phyloP scores from a whole-genome alignment of 2,329 filamentous ascomycete species.

The Biscogniauxia sp. region DNA sequence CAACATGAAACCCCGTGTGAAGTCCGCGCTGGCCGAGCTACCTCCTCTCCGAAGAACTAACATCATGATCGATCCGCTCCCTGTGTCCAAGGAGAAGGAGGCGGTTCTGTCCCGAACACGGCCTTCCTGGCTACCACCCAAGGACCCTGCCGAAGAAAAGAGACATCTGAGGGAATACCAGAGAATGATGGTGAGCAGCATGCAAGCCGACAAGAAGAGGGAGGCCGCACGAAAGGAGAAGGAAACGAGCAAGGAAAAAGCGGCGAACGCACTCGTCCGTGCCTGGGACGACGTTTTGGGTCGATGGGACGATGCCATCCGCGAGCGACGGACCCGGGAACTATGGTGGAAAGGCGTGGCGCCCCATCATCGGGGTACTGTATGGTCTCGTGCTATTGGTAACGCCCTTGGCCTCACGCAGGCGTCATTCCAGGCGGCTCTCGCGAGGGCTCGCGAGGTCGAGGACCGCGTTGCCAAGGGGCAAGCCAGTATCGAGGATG shows the following conservation, averaged over 20 bases:
- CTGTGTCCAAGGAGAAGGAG: conserved; percentile 83
- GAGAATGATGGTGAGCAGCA: conserved; percentile 70
- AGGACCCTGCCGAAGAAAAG: conserved; percentile 86
- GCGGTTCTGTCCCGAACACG: conserved; percentile 77
- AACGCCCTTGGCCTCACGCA: conserved; percentile 69
- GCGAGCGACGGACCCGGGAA: conserved; percentile 67
- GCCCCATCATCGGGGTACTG: conserved; percentile 63
- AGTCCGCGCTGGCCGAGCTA: conserved; percentile 66
- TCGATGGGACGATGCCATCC: conserved; percentile 70
- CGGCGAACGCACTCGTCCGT: conserved; percentile 52
- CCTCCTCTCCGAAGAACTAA: conserved; percentile 70
- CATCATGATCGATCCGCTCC: conserved; percentile 80
- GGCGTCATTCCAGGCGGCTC: conserved; percentile 67
- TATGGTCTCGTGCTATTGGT: conserved; percentile 70
- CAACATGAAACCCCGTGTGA: conserved; percentile 52
- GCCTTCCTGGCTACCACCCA: conserved; percentile 81
- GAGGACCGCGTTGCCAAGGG: conserved; percentile 55
- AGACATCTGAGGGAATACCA: conserved; percentile 84
- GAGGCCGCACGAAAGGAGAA: conserved; percentile 52
- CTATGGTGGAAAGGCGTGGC: conserved; percentile 82
- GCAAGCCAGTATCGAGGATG: conserved; percentile 52
- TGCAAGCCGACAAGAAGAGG: conserved; percentile 58
- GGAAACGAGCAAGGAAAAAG: conserved; percentile 53
- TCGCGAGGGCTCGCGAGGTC: conserved; percentile 63
- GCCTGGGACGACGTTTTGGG: conserved; percentile 79